Evolutionary conservation across 2,329 filamentous ascomycete genomes (phyloP).

Genomic region (Trichoderma atroviride): DNA sequence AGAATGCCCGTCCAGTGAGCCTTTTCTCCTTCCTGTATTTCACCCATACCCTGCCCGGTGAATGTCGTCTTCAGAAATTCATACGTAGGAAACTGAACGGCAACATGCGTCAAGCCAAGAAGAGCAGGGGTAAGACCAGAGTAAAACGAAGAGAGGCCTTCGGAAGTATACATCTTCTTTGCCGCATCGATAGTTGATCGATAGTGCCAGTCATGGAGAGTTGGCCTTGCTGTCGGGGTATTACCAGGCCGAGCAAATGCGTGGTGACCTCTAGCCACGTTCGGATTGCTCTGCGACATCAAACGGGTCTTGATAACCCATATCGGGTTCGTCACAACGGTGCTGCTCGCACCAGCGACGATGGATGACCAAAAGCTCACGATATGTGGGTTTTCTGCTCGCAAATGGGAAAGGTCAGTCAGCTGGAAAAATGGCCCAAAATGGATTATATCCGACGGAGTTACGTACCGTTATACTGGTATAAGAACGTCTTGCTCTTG

Average conservation of each 20-base stretch:
- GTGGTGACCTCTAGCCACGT: slow-evolving; percentile 48
- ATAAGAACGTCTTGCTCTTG: slow-evolving; percentile 75
- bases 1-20: slow-evolving; percentile 83
- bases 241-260: slow-evolving; percentile 53
- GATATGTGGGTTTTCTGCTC: slow-evolving; percentile 70
- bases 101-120: slow-evolving; percentile 89
- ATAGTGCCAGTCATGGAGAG: slow-evolving; percentile 82
- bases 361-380: slow-evolving; percentile 89
- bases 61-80: slow-evolving; percentile 90
- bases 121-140: slow-evolving; percentile 91
- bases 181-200: slow-evolving; percentile 86
- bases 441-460: slow-evolving; percentile 29
- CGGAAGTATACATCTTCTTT: slow-evolving; percentile 90
- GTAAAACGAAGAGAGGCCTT: slow-evolving; percentile 90
- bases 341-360: slow-evolving; percentile 88
- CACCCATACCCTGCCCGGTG: slow-evolving; percentile 86
- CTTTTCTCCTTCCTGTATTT: slow-evolving; percentile 49
- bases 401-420: slow-evolving; percentile 4
- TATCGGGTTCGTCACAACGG: slow-evolving; percentile 92
- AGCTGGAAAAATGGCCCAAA: background rate
- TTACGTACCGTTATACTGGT: slow-evolving; percentile 62
- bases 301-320: slow-evolving; percentile 99
- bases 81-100: slow-evolving; percentile 95
- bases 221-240: slow-evolving; percentile 58
- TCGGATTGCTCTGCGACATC: slow-evolving; percentile 81